Conservation (phyloP, 345 rosid species). For the Pistacia integerrima region DNA sequence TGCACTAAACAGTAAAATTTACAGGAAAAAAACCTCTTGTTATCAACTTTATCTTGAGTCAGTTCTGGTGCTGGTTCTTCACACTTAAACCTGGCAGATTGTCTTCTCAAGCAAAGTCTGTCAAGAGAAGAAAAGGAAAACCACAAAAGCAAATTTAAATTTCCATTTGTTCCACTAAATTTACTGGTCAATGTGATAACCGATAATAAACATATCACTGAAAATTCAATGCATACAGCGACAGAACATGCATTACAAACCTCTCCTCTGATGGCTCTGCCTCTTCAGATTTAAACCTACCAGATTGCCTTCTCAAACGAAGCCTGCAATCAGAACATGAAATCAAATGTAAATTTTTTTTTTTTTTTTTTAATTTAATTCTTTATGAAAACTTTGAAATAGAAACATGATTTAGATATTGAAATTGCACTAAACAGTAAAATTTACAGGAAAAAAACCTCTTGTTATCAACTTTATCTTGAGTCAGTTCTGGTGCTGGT, state of each 20-base stretch:
- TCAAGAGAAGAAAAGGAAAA: not conserved
- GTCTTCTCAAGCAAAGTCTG: constrained; percentile 21
- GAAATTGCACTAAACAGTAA: constrained; percentile 8
- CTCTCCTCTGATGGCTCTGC: constrained; percentile 29
- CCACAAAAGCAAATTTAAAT: not conserved
- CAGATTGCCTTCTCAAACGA: constrained; percentile 31
- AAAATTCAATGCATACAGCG: not conserved
- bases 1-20: not conserved
- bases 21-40: constrained; percentile 39
- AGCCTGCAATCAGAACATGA: constrained; percentile 18
- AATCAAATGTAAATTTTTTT: constrained; percentile 9
- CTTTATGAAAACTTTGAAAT: not conserved
- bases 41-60: not conserved
- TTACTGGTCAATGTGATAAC: not conserved
- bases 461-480: constrained; percentile 11
- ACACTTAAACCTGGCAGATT: constrained; percentile 22
- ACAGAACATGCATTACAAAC: not conserved
- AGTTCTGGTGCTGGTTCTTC: constrained; percentile 18
- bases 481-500: constrained; percentile 9
- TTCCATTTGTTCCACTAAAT: not conserved
- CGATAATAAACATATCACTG: not conserved
- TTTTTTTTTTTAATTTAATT: constrained; percentile 10
- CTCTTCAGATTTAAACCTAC: constrained; percentile 33
- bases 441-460: constrained; percentile 36
- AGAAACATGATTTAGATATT: constrained; percentile 2